A percentile compares a stretch with the other conserved stretches of the same genome.
phyloP scores from a whole-genome alignment of 192 early-diverging fungal genomes.

The Coemansia sp. region DNA sequence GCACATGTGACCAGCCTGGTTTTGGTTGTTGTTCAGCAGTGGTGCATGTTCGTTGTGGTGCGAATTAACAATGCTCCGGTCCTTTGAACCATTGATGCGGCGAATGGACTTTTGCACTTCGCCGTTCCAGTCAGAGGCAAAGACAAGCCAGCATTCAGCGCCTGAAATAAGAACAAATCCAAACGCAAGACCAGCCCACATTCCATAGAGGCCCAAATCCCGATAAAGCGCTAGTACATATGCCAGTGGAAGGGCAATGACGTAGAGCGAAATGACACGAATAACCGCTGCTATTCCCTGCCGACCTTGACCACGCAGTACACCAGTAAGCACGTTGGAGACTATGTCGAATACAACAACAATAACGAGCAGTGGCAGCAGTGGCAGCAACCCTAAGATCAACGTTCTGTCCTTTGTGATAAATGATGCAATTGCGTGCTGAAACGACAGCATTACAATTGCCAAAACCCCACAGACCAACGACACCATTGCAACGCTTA shows the following conservation, averaged over 20 bases:
- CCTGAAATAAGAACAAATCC: slow-evolving; percentile 31
- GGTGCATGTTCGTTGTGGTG: neutral
- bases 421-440: slow-evolving; percentile 57
- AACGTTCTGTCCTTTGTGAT: slow-evolving; percentile 46
- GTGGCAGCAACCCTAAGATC: slow-evolving; percentile 14
- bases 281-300: slow-evolving; percentile 57
- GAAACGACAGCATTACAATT: slow-evolving; percentile 58
- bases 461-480: slow-evolving; percentile 25
- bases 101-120: slow-evolving; percentile 31
- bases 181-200: slow-evolving; percentile 61
- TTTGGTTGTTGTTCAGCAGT: neutral
- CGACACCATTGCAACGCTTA: slow-evolving; percentile 56
- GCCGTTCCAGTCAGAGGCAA: slow-evolving; percentile 36
- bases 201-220: slow-evolving; percentile 59
- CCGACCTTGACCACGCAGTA: slow-evolving; percentile 57
- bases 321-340: slow-evolving; percentile 62
- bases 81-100: slow-evolving; percentile 15
- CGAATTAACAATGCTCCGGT: neutral
- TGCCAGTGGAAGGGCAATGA: slow-evolving; percentile 56
- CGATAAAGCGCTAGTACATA: slow-evolving; percentile 55
- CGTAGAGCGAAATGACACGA: slow-evolving; percentile 53
- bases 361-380: slow-evolving; percentile 38
- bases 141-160: slow-evolving; percentile 41
- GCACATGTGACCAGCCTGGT: neutral
- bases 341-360: slow-evolving; percentile 56